A percentile compares a stretch with the other conserved stretches of the same genome.
Evolutionary conservation across 148 eudicot genomes (phyloP).

Genomic region (Amaranthus hypochondriacus): DNA sequence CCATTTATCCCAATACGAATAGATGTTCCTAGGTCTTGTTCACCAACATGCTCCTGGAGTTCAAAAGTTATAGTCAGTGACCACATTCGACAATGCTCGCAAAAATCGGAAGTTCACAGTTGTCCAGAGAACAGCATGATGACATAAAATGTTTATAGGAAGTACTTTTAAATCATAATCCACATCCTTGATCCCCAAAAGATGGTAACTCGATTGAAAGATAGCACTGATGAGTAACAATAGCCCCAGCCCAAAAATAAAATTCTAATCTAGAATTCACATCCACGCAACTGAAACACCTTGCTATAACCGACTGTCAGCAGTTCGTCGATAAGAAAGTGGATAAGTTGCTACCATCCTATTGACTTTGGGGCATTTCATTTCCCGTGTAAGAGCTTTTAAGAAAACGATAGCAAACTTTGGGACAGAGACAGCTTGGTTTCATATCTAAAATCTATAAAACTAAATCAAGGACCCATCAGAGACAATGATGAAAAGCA

Average conservation of each 20-base stretch:
- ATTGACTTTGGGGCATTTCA: too few relatives aligned
- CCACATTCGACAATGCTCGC: neutral
- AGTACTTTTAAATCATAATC: neutral
- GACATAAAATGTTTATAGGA: neutral
- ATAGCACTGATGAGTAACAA: neutral
- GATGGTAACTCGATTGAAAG: too few relatives aligned
- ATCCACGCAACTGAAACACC: neutral
- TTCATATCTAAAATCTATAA: neutral
- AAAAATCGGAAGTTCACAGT: neutral
- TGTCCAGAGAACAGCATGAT: neutral
- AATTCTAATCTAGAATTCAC: neutral
- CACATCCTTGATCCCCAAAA: too few relatives aligned
- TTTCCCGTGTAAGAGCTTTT: too few relatives aligned
- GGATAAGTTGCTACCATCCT: too few relatives aligned
- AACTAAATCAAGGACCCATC: constrained; percentile 1
- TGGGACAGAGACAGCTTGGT: too few relatives aligned
- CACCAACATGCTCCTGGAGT: constrained; percentile 35
- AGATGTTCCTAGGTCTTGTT: constrained; percentile 19
- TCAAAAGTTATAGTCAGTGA: constrained; percentile 7
- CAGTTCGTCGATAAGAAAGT: too few relatives aligned
- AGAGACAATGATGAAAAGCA: neutral
- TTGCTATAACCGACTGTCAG: neutral
- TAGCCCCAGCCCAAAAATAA: neutral
- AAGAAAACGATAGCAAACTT: too few relatives aligned
- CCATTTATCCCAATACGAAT: constrained; percentile 27